Percentiles rank a stretch among this genome's conserved stretches.
Evolutionary conservation across 2,329 filamentous ascomycete species (phyloP).

Genomic region (Verticillium klebahnii): DNA sequence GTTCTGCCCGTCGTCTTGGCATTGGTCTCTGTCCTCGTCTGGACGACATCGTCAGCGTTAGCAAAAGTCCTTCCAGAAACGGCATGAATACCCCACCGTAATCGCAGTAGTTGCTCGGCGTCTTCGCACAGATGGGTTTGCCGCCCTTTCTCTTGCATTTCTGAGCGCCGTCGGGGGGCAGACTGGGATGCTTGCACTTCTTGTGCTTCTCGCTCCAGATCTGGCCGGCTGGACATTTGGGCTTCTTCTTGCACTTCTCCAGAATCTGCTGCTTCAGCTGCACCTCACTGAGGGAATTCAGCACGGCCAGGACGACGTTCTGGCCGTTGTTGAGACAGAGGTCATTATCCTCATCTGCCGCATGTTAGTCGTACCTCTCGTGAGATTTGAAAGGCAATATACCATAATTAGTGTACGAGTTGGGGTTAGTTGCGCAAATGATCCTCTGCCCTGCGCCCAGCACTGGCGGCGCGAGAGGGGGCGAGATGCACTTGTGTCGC

Average conservation of each 20-base stretch:
- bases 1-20: not conserved
- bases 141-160: not conserved
- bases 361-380: not conserved
- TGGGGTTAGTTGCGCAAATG: not conserved
- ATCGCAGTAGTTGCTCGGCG: not conserved
- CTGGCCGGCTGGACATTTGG: not conserved
- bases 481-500: not conserved
- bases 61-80: too few species aligned
- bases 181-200: not conserved
- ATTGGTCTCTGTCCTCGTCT: not conserved
- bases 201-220: not conserved
- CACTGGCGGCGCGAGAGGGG: not conserved
- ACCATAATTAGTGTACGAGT: not conserved
- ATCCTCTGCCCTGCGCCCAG: not conserved
- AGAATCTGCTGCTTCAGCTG: not conserved
- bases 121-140: not conserved
- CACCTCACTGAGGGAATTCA: not conserved
- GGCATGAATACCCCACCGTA: not conserved
- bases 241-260: slow-evolving; percentile 1
- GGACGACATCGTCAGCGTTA: not conserved
- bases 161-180: not conserved
- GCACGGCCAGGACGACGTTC: not conserved
- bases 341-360: not conserved
- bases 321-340: not conserved
- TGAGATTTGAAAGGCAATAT: not conserved